These are phyloP conservation scores for Sapria himalayana DNA, from an alignment of 345 rosid genomes.

Conservation along the genomic window DNA sequence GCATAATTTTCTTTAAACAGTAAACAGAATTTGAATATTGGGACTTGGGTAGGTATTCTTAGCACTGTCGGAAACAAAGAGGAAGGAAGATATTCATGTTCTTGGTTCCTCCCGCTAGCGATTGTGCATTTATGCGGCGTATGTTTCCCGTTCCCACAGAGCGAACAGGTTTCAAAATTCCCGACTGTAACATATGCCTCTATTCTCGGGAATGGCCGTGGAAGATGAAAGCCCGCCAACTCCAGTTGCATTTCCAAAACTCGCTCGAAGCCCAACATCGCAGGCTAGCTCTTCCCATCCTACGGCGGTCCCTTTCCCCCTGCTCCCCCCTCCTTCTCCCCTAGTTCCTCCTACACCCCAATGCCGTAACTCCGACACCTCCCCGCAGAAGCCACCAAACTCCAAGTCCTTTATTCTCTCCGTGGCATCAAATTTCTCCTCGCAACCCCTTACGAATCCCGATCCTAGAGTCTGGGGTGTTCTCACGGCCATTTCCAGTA, in stretches of 20 bases:
- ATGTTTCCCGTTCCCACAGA: too few species aligned
- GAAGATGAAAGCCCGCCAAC: constrained; percentile 13
- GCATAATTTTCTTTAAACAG: too few species aligned
- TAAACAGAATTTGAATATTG: too few species aligned
- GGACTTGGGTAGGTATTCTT: too few species aligned
- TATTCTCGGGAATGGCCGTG: constrained; percentile 12
- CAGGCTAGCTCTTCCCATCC: constrained; percentile 12
- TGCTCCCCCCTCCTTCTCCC: too few species aligned
- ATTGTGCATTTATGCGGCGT: too few species aligned
- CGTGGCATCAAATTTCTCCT: constrained; percentile 37
- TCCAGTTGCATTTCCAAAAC: constrained; percentile 10
- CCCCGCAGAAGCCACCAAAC: constrained; percentile 16
- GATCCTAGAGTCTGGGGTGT: constrained; percentile 76
- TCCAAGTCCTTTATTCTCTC: constrained; percentile 31
- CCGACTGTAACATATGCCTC: constrained; percentile 15
- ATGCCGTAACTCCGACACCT: constrained; percentile 14
- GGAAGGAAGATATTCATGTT: too few species aligned
- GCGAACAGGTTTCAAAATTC: constrained; percentile 24
- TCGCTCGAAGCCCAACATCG: constrained; percentile 11
- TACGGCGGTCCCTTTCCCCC: constrained; percentile 1
- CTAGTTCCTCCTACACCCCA: constrained; percentile 1
- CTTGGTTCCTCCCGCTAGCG: too few species aligned
- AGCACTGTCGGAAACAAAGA: too few species aligned
- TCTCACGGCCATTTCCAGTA: constrained; percentile 66
- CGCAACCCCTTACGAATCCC: constrained; percentile 45